These are phyloP conservation scores for Tetratostichococcus sp. DNA, from an alignment of 139 green algal genomes.

Conservation along the genomic window DNA sequence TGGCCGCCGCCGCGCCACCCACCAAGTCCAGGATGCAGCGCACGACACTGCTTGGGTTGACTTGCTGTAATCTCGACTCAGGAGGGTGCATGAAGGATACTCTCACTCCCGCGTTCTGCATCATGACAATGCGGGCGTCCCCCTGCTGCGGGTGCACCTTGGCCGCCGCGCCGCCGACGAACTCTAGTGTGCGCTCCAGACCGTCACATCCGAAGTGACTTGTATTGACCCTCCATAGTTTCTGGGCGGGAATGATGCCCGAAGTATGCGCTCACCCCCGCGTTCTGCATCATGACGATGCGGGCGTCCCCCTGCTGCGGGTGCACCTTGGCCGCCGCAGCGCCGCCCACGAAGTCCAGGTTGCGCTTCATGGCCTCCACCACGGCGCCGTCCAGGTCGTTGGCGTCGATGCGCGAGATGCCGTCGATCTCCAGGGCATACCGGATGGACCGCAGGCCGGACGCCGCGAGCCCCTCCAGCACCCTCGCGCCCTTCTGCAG, in stretches of 20 bases:
- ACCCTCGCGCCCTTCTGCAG: constrained; percentile 22
- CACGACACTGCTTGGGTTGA: no score
- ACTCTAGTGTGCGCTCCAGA: no score
- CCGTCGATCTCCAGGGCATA: constrained; percentile 84
- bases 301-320: constrained; percentile 68
- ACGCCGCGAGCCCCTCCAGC: constrained; percentile 90
- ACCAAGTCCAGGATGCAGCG: constrained; percentile 56
- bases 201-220: no score
- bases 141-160: constrained; percentile 49
- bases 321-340: constrained; percentile 50
- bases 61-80: no score
- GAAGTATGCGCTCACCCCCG: constrained; percentile 13
- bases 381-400: constrained; percentile 75
- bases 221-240: no score
- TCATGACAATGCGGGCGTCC: constrained; percentile 84
- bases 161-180: constrained; percentile 58
- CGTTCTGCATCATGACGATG: constrained; percentile 73
- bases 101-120: constrained; percentile 40
- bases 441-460: constrained; percentile 86
- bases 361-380: constrained; percentile 78
- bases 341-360: constrained; percentile 71
- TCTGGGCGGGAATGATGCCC: no score
- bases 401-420: constrained; percentile 71
- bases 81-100: no score
- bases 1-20: constrained; percentile 34